Evolutionary conservation across 1,139 yeast species (phyloP).

Genomic region (Taphrina pruni): DNA sequence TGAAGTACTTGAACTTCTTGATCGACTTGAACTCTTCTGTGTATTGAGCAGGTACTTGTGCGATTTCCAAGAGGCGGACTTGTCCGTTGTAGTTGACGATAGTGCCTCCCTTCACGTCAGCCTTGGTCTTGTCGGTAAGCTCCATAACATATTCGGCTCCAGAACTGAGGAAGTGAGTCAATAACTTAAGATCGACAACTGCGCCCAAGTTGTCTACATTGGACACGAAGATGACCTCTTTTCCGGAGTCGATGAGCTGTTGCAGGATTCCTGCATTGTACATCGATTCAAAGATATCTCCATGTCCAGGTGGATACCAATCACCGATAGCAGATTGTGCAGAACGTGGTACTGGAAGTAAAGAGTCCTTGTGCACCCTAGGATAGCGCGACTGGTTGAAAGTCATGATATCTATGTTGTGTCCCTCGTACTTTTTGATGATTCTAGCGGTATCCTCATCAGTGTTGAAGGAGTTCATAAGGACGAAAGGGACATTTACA

Average conservation of each 20-base stretch:
- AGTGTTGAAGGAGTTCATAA: slow-evolving; percentile 98
- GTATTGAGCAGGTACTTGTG: slow-evolving; percentile 98
- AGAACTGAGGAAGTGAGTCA: slow-evolving; percentile 90
- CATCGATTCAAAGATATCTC: slow-evolving; percentile 91
- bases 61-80: slow-evolving; percentile 93
- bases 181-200: slow-evolving; percentile 88
- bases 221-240: slow-evolving; percentile 92
- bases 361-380: slow-evolving; percentile 90
- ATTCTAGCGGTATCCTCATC: slow-evolving; percentile 94
- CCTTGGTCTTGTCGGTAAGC: slow-evolving; percentile 96
- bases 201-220: slow-evolving; percentile 99
- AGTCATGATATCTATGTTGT: slow-evolving; percentile 91
- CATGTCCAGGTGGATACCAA: slow-evolving; percentile 99
- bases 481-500: slow-evolving; percentile 90
- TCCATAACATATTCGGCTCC: slow-evolving; percentile 97
- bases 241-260: slow-evolving; percentile 86
- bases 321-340: slow-evolving; percentile 75
- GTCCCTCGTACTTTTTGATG: slow-evolving; percentile 95
- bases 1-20: slow-evolving; percentile 96
- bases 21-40: slow-evolving; percentile 97
- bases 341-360: slow-evolving; percentile 87
- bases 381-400: slow-evolving; percentile 98
- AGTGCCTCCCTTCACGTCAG: slow-evolving; percentile 99
- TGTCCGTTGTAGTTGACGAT: slow-evolving; percentile 93
- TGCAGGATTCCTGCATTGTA: slow-evolving; percentile 92